Percentiles rank a stretch among this genome's conserved stretches.
phyloP scores from a whole-genome alignment of 306 rosid genomes.

The Morella rubra region DNA sequence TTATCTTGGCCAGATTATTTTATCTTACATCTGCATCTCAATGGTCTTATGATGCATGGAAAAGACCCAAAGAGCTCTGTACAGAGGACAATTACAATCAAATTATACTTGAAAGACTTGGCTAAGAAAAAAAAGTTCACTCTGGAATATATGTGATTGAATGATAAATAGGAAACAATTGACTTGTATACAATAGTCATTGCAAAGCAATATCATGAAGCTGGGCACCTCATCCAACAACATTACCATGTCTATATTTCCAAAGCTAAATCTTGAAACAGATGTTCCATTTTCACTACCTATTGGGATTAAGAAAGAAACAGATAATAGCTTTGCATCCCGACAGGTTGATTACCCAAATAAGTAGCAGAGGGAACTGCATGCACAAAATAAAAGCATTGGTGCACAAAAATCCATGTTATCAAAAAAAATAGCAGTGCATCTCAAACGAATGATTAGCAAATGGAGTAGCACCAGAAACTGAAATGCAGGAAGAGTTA shows the following conservation, averaged over 20 bases:
- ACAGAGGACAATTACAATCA: slow-evolving; percentile 10
- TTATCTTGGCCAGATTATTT: background rate
- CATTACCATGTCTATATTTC: slow-evolving; percentile 17
- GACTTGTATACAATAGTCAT: slow-evolving; percentile 12
- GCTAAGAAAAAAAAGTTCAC: background rate
- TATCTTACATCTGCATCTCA: background rate
- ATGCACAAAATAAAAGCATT: background rate
- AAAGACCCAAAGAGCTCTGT: background rate
- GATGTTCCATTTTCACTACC: slow-evolving; percentile 1
- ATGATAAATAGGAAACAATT: slow-evolving; percentile 24
- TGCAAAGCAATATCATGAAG: slow-evolving; percentile 13
- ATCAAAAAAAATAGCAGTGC: background rate
- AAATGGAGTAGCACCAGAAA: background rate
- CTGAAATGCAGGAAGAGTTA: background rate
- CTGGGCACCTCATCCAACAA: background rate
- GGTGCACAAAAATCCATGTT: slow-evolving; percentile 16
- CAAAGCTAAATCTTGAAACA: slow-evolving; percentile 3
- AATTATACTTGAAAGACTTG: too few species aligned
- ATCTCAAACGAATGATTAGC: slow-evolving; percentile 21
- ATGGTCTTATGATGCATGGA: background rate
- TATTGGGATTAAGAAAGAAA: slow-evolving; percentile 14
- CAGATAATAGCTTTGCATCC: slow-evolving; percentile 10
- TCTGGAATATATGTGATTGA: background rate
- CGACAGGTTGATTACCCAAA: slow-evolving; percentile 16
- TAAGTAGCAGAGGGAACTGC: slow-evolving; percentile 4